These are phyloP conservation scores for Apiotrichum brassicae DNA, from an alignment of 1,284 basidiomycete genomes.

Conservation along the genomic window DNA sequence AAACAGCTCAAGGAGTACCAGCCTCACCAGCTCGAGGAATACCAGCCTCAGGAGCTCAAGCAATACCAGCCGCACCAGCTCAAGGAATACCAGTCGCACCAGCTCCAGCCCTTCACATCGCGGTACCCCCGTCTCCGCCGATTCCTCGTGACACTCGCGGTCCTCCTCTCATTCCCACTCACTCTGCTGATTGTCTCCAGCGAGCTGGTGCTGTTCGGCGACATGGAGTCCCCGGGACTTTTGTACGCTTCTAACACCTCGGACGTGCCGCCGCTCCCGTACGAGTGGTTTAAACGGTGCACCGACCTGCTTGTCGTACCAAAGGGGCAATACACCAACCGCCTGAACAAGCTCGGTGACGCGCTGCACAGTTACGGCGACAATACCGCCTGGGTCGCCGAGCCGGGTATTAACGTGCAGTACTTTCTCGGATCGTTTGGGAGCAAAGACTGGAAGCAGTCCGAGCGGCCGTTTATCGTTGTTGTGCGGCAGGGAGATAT, in stretches of 20 bases:
- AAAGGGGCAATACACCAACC: constrained; percentile 8
- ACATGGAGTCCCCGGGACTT: neutral
- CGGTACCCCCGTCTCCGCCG: too few species aligned
- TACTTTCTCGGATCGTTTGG: constrained; percentile 67
- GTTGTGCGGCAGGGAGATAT: constrained; percentile 53
- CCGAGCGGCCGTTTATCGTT: constrained; percentile 70
- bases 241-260: neutral
- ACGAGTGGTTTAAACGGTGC: constrained; percentile 9
- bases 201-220: neutral
- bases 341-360: constrained; percentile 13
- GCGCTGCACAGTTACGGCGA: constrained; percentile 3
- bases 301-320: constrained; percentile 13
- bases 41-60: too few species aligned
- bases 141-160: neutral
- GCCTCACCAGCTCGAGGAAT: too few species aligned
- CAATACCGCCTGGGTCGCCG: constrained; percentile 51
- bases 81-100: too few species aligned
- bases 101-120: neutral
- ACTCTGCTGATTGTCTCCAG: neutral
- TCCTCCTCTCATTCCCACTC: neutral
- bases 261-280: neutral
- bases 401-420: constrained; percentile 63
- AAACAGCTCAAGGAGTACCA: too few species aligned
- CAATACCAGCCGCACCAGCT: too few species aligned
- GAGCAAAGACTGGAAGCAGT: constrained; percentile 57